A percentile compares a stretch with the other conserved stretches of the same genome.
Conservation (phyloP, 1,139 yeast genomes). For the Candida buenavistaensis region DNA sequence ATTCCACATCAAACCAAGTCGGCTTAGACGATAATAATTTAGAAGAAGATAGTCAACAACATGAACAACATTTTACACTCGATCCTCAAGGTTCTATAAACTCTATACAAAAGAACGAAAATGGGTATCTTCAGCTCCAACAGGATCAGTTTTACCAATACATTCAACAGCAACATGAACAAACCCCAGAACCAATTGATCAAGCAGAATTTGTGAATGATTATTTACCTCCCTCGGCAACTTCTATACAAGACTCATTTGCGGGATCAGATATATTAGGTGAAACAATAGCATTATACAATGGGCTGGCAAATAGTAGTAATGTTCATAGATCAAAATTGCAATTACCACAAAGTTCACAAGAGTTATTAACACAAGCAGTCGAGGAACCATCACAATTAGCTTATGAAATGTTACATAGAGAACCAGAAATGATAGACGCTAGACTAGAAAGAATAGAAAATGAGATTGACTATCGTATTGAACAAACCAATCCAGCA, state of each 20-base stretch:
- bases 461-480: constrained; percentile 5
- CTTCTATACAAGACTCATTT: constrained; percentile 5
- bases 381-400: neutral
- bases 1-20: constrained; percentile 1
- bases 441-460: constrained; percentile 12
- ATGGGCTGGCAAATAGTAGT: constrained; percentile 4
- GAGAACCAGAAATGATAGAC: constrained; percentile 15
- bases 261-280: constrained; percentile 6
- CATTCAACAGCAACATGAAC: constrained; percentile 4
- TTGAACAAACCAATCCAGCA: neutral
- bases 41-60: constrained; percentile 3
- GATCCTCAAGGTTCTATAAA: constrained; percentile 3
- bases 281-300: constrained; percentile 8
- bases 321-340: constrained; percentile 1
- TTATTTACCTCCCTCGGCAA: constrained; percentile 3
- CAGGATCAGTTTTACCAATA: constrained; percentile 5
- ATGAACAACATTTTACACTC: constrained; percentile 12
- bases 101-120: constrained; percentile 6
- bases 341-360: constrained; percentile 2
- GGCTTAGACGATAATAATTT: constrained; percentile 4
- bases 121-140: constrained; percentile 1
- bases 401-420: constrained; percentile 6
- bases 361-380: neutral
- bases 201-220: neutral
- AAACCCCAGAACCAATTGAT: constrained; percentile 2